These are phyloP conservation scores for Paramecium octaurelia DNA, from an alignment of 73 alveolate species.

Conservation along the genomic window DNA sequence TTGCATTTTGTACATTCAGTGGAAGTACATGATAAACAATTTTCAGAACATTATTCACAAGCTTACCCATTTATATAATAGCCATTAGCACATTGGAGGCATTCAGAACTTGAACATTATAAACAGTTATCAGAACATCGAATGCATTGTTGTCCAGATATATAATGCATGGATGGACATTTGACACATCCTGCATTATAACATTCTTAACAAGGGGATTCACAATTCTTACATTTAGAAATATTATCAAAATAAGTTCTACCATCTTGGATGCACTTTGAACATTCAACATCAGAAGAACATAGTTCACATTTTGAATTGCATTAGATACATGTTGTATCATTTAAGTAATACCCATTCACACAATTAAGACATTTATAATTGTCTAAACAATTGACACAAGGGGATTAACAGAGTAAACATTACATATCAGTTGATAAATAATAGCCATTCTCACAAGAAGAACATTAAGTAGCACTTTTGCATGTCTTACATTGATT, in stretches of 20 bases:
- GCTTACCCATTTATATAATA: neutral
- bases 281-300: neutral
- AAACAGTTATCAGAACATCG: neutral
- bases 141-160: neutral
- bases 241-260: neutral
- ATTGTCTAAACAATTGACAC: neutral
- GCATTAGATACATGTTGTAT: neutral
- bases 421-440: neutral
- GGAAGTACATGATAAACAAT: neutral
- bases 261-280: neutral
- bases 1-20: neutral
- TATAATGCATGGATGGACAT: neutral
- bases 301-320: neutral
- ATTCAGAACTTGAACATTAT: neutral
- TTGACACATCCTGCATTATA: neutral
- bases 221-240: neutral
- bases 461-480: neutral
- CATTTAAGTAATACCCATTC: neutral
- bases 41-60: neutral
- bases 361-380: neutral
- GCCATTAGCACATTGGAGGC: neutral
- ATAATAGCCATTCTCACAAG: neutral
- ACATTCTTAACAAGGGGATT: neutral
- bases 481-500: neutral
- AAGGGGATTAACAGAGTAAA: neutral